Base-by-base conservation (phyloP, 1,139 yeast genomes). In the Kodamaea arcana region DNA sequence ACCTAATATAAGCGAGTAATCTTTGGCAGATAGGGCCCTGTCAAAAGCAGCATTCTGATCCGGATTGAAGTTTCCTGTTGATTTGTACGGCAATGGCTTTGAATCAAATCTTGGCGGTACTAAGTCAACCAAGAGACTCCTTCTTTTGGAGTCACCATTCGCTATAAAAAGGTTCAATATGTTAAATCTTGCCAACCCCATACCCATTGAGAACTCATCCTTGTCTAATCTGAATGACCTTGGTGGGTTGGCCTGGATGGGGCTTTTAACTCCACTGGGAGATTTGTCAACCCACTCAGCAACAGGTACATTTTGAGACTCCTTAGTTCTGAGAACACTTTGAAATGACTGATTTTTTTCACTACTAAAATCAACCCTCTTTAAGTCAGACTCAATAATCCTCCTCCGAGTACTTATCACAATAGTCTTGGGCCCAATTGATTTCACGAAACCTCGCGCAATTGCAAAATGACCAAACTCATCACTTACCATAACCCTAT, bases 1-100 rank as follows among this genome's bases (percentile, higher is more conserved):
- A 1, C 99, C 99, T 38, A 90, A 62, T 23, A 92, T 75, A 44
- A 92, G 65, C 2, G 92, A 69, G 53, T 85, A 92, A 52, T 90
- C 95, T 33, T 80, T 59, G 0, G 94, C 73, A 14, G 70, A 56
- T 34, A 87, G 54, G 0, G 79, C 87, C 44, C 70, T 74, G 10
- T 77, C 71, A 29, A 92, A 69, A 0, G 97, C 97, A 2, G 43
- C 47, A 4, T 63, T 43, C 52, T 92, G 99, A 48, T 87, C 95
- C 0, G 55, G 50, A 48, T 92, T 92, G 46, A 80, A 71, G 4
- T 47, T 52, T 13, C 20, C 29, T 11, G 41, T 20, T 1, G 34
- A 15, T 36, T 36, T 36, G 35, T 53, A 60, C 0, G 52, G 42
- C 4, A 60, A 36, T 0, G 70, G 59, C 3, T 36, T 35, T 0